These are phyloP conservation scores for Hyparrhenia diplandra DNA, from an alignment of 176 grass and related monocot species.

Conservation along the genomic window DNA sequence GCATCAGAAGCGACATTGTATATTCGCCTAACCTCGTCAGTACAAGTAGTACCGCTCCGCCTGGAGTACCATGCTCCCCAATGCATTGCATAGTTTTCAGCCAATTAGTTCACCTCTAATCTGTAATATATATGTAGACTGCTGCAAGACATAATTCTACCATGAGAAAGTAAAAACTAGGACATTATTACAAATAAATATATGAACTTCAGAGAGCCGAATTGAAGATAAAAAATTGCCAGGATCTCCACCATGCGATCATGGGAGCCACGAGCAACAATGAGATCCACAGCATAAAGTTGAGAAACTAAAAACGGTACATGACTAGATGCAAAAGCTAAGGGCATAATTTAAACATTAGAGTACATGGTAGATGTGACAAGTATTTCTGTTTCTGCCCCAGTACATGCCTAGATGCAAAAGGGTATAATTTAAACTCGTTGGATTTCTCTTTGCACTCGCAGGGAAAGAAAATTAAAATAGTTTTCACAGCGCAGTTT, in stretches of 20 bases:
- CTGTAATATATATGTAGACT: too few relatives aligned
- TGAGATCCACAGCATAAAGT: too few relatives aligned
- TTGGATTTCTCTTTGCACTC: background rate
- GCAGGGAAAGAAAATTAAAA: too few relatives aligned
- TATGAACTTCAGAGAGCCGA: background rate
- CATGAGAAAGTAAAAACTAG: background rate
- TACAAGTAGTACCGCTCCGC: background rate
- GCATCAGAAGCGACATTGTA: background rate
- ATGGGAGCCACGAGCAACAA: background rate
- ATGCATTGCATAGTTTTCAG: too few relatives aligned
- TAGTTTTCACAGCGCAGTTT: background rate
- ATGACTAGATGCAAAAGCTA: too few relatives aligned
- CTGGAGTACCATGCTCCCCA: background rate
- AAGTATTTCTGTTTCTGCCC: background rate
- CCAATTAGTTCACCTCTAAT: too few relatives aligned
- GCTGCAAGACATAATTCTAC: too few relatives aligned
- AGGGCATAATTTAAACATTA: too few relatives aligned
- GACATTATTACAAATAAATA: background rate
- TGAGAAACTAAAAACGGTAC: too few relatives aligned
- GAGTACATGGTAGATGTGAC: background rate
- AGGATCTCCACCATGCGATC: constrained; percentile 4
- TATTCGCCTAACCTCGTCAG: background rate
- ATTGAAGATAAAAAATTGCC: background rate
- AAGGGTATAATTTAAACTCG: background rate
- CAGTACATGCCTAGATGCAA: background rate